A percentile compares a stretch with the other conserved stretches of the same genome.
Evolutionary conservation across 78 protist species (phyloP).

Genomic region (Dictyostelium brefeldianum): DNA sequence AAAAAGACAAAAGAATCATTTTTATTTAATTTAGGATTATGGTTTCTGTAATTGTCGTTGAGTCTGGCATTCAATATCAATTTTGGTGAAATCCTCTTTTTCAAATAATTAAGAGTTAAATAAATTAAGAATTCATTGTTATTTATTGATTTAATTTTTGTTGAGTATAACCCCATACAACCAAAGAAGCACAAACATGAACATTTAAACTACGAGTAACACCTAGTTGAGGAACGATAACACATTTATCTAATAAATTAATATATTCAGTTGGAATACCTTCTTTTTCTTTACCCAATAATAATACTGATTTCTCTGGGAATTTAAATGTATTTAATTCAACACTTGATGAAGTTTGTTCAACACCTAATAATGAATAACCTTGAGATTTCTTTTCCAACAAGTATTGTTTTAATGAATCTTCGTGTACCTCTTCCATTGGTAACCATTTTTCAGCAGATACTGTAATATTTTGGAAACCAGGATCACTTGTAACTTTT

Average conservation of each 20-base stretch:
- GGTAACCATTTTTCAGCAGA: conserved; percentile 90
- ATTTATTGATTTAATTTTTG: conserved; percentile 59
- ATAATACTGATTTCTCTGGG: conserved; percentile 81
- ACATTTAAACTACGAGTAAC: conserved; percentile 89
- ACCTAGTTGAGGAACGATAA: conserved; percentile 94
- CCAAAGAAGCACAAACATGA: conserved; percentile 84
- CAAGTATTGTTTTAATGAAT: conserved; percentile 44
- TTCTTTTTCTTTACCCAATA: conserved; percentile 89
- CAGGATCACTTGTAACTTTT: conserved; percentile 29
- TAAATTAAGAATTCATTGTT: too few species aligned
- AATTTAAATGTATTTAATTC: conserved; percentile 66
- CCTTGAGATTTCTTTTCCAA: conserved; percentile 78
- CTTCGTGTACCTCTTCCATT: conserved; percentile 75
- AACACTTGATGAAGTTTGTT: conserved; percentile 87
- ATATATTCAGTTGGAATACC: conserved; percentile 90
- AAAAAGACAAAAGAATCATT: too few species aligned
- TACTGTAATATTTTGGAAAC: conserved; percentile 79
- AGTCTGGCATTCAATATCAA: too few species aligned
- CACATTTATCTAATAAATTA: conserved; percentile 84
- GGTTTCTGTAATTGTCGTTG: too few species aligned
- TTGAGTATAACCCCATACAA: conserved; percentile 83
- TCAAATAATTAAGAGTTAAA: too few species aligned
- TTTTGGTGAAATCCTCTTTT: too few species aligned
- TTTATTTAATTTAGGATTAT: too few species aligned
- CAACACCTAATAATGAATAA: conserved; percentile 88